Evolutionary conservation across 441 rosid species (phyloP), one percentile per base, ranked within the genome.

Genomic region (Gossypium schwendimanii): DNA sequence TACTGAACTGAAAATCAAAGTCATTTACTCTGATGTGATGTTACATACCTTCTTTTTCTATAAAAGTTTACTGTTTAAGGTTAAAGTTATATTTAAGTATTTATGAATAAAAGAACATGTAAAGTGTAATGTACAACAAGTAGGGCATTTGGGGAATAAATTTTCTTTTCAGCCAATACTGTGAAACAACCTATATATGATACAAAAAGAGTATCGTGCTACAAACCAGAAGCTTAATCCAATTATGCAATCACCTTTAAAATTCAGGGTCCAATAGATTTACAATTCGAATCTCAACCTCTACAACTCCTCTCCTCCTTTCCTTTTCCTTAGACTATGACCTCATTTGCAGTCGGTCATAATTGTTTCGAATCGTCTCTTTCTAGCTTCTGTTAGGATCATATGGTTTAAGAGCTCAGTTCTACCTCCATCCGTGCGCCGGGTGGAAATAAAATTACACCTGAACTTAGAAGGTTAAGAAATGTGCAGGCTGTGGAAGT

Each of bases 291-390:
- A n/a, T 49, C 6, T 49, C 18, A 49, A n/a, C 17, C 6, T 12
- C 18, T n/a, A 14, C 53, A 49, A 49, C 53, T 45, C 53, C 17
- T 49, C n/a, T n/a, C 53, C n/a, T n/a, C 39, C 39, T 33, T 33
- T 33, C 39, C 39, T 12, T 49, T 14, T 4, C 53, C 50, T 45
- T 49, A n/a, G 15, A 4, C 53, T 49, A n/a, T 49, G 53, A 91
- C 98, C 94, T 94, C 90, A 88, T 90, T 53, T 86, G 92, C 73
- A 50, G 24, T 54, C 3, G 15, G 15, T 63, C 67, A 63, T 36
- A 28, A 15, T 9, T 63, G 26, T 39, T 17, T 53, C 58, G 18
- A 53, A 53, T 53, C 12, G 8, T 60, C 24, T 17, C 14, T 33
- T 62, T 33, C 7, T 3, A 18, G 68, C 52, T 63, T 63, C 8